These are phyloP conservation scores for Talaromyces stipitatus DNA, from an alignment of 495 filamentous ascomycete species.

Conservation along the genomic window DNA sequence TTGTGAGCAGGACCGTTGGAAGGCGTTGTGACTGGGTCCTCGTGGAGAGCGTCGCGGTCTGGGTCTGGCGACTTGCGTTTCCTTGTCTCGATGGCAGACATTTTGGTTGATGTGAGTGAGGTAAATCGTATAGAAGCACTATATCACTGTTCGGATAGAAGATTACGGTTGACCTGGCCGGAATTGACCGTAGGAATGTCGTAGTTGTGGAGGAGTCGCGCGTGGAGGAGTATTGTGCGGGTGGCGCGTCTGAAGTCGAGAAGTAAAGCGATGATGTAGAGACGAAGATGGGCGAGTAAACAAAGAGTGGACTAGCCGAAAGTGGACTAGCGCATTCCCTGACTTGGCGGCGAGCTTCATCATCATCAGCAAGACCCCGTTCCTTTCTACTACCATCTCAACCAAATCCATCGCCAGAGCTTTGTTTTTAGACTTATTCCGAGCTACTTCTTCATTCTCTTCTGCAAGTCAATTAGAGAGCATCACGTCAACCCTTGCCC, in stretches of 20 bases:
- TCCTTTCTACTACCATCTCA: not conserved
- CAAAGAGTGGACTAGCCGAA: not conserved
- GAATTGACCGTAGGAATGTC: not conserved
- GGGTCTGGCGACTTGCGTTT: constrained; percentile 56
- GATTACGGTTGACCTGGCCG: too few species aligned
- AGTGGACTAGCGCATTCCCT: constrained; percentile 2
- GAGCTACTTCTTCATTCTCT: not conserved
- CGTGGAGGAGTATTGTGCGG: not conserved
- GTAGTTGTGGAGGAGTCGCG: not conserved
- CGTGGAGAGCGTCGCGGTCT: constrained; percentile 22
- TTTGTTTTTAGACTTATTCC: not conserved
- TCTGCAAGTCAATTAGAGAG: not conserved
- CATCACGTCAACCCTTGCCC: not conserved
- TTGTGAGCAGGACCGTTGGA: constrained; percentile 54
- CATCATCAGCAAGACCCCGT: not conserved
- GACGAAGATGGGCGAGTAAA: not conserved
- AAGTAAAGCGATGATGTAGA: not conserved
- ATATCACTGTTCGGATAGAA: not conserved
- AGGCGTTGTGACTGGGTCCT: constrained; percentile 32
- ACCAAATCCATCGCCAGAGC: not conserved
- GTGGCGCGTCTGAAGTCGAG: not conserved
- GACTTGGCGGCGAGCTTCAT: not conserved
- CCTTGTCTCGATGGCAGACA: constrained; percentile 45
- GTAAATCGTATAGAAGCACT: not conserved
- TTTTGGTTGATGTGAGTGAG: constrained; percentile 42